phyloP scores from a whole-genome alignment of 1,284 basidiomycete genomes.

The Ganoderma leucocontextum region DNA sequence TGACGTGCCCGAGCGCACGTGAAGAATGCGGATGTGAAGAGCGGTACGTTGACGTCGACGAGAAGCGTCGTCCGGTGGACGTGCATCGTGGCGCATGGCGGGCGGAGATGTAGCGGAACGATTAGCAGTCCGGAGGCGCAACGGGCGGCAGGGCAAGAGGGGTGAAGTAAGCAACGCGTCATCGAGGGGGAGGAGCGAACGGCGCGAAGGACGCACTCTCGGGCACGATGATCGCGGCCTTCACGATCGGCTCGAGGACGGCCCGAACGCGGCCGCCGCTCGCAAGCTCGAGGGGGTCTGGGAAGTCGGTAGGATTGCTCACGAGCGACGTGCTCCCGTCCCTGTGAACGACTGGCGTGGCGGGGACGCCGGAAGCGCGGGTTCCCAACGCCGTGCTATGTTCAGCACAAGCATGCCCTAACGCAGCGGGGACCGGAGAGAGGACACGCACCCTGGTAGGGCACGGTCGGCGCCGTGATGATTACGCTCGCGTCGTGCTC shows the following conservation, averaged over 20 bases:
- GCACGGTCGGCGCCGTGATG: constrained; percentile 93
- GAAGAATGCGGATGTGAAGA: background rate
- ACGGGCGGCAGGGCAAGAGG: background rate
- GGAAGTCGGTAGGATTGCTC: constrained; percentile 94
- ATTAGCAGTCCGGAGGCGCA: background rate
- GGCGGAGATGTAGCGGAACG: background rate
- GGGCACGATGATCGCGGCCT: constrained; percentile 92
- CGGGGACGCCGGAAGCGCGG: background rate
- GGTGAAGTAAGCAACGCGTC: constrained; percentile 7
- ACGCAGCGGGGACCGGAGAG: background rate
- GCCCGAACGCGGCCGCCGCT: constrained; percentile 66
- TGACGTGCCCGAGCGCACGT: constrained; percentile 1
- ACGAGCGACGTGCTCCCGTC: constrained; percentile 71
- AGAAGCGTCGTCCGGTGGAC: background rate
- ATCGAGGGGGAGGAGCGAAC: constrained; percentile 7
- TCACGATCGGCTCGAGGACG: constrained; percentile 90
- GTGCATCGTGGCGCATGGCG: background rate
- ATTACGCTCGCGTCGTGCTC: constrained; percentile 94
- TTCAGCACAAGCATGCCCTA: constrained; percentile 26
- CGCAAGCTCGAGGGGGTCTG: constrained; percentile 73
- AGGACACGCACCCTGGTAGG: constrained; percentile 77
- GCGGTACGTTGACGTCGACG: background rate
- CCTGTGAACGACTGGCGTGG: constrained; percentile 71
- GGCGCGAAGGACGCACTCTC: constrained; percentile 62
- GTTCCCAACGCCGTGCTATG: constrained; percentile 7